These are phyloP conservation scores for Chalciporus sp. DNA, from an alignment of 1,284 basidiomycete species.

Conservation along the genomic window DNA sequence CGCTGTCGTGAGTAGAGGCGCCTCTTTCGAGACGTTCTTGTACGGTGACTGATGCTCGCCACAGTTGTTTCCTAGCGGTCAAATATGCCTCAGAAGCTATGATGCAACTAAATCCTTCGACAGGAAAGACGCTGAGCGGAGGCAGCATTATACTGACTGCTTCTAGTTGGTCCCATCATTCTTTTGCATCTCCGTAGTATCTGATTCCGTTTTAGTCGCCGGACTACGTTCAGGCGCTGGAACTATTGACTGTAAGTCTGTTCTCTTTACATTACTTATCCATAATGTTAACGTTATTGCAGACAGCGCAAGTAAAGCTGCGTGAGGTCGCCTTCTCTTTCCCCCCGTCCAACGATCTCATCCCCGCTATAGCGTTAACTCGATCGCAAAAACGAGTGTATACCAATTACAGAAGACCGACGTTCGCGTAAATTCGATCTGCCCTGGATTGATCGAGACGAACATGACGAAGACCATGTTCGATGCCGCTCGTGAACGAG, in stretches of 20 bases:
- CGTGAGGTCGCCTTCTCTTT: constrained; percentile 50
- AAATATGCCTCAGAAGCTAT: constrained; percentile 87
- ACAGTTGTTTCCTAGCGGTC: constrained; percentile 86
- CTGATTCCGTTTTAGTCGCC: constrained; percentile 56
- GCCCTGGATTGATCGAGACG: constrained; percentile 91
- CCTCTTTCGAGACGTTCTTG: neutral
- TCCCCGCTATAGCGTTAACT: constrained; percentile 65
- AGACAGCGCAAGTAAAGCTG: constrained; percentile 92
- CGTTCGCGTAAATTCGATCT: constrained; percentile 88
- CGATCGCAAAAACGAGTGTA: constrained; percentile 78
- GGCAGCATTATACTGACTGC: constrained; percentile 93
- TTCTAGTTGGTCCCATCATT: constrained; percentile 55
- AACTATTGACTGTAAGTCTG: constrained; percentile 73
- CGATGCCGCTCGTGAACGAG: constrained; percentile 73
- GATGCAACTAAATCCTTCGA: constrained; percentile 62
- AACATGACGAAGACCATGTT: constrained; percentile 82
- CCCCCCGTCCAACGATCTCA: constrained; percentile 7
- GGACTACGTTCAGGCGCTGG: constrained; percentile 88
- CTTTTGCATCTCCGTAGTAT: constrained; percentile 6
- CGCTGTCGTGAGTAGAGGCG: constrained; percentile 66
- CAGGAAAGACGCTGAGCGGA: constrained; percentile 67
- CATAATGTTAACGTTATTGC: constrained; percentile 16
- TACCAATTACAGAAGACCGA: constrained; percentile 84
- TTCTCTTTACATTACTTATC: neutral
- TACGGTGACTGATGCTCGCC: constrained; percentile 5